Percentiles rank a stretch among this genome's conserved stretches.
These are phyloP conservation scores for Irpex sp. DNA, from an alignment of 1,284 basidiomycete species.

Conservation along the genomic window DNA sequence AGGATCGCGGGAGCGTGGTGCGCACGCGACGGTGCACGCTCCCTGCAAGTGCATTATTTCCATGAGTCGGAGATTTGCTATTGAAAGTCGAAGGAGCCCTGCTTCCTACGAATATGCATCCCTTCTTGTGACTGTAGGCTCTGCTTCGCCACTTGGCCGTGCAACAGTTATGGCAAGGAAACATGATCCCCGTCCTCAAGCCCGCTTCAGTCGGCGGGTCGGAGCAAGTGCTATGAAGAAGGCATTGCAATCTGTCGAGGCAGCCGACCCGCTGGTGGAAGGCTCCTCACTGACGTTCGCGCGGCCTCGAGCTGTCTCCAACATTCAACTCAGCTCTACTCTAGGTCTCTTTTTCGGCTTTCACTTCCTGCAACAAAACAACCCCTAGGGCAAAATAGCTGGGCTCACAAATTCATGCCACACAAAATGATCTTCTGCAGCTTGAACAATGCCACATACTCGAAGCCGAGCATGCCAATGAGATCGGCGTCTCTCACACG, in stretches of 20 bases:
- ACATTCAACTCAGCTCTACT: neutral
- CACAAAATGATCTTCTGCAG: neutral
- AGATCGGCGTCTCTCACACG: conserved; percentile 2
- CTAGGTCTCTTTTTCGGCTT: neutral
- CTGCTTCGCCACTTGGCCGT: neutral
- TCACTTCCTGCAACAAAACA: neutral
- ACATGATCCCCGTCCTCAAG: neutral
- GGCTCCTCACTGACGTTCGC: neutral
- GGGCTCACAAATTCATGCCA: neutral
- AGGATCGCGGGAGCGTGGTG: too few relatives aligned
- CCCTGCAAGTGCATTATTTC: neutral
- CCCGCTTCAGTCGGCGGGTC: conserved; percentile 2
- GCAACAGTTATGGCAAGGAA: neutral
- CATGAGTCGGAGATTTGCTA: neutral
- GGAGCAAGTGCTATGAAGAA: neutral
- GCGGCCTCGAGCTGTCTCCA: neutral
- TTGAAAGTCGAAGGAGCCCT: neutral
- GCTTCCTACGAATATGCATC: neutral
- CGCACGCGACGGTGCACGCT: too few relatives aligned
- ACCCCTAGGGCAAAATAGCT: neutral
- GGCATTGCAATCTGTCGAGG: neutral
- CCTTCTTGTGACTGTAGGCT: neutral
- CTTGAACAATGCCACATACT: conserved; percentile 3
- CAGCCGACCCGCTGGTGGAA: neutral
- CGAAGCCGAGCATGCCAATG: conserved; percentile 4